Evolutionary conservation across 2,329 filamentous ascomycete species (phyloP).

Genomic region (Cercospora berteroae): DNA sequence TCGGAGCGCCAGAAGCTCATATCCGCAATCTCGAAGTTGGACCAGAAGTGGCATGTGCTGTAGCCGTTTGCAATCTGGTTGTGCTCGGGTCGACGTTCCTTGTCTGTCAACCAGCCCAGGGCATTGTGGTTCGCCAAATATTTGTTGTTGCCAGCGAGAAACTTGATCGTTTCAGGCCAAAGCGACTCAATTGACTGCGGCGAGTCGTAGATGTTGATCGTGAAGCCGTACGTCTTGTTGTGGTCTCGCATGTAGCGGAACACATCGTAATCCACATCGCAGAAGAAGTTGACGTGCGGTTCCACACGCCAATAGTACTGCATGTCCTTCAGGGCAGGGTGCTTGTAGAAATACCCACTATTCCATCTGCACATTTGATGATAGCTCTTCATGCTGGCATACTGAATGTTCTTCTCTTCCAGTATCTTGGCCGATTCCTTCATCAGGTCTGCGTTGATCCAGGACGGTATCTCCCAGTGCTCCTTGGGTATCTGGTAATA

Average conservation of each 20-base stretch:
- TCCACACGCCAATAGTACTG: constrained; percentile 99
- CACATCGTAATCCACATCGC: constrained; percentile 96
- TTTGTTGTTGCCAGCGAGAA: constrained; percentile 73
- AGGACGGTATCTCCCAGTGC: constrained; percentile 87
- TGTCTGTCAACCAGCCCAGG: constrained; percentile 82
- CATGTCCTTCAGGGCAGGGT: constrained; percentile 76
- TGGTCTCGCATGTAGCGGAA: constrained; percentile 97
- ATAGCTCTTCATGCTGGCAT: constrained; percentile 84
- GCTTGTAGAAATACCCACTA: constrained; percentile 95
- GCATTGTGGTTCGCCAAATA: constrained; percentile 82
- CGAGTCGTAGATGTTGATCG: constrained; percentile 92
- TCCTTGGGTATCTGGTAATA: constrained; percentile 91
- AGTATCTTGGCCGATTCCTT: constrained; percentile 79
- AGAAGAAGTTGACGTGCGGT: constrained; percentile 98
- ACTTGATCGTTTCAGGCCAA: constrained; percentile 95
- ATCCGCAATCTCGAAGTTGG: constrained; percentile 95
- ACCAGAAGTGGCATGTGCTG: constrained; percentile 99
- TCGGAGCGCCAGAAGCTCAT: constrained; percentile 89
- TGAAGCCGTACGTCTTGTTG: constrained; percentile 99
- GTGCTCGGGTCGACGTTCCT: constrained; percentile 71
- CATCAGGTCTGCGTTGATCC: constrained; percentile 88
- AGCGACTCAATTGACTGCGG: constrained; percentile 80
- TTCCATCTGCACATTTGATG: constrained; percentile 99
- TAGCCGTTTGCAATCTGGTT: constrained; percentile 83
- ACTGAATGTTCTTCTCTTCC: constrained; percentile 82